Conservation (phyloP, 2,329 filamentous ascomycete genomes). For the Claviceps maximensis region DNA sequence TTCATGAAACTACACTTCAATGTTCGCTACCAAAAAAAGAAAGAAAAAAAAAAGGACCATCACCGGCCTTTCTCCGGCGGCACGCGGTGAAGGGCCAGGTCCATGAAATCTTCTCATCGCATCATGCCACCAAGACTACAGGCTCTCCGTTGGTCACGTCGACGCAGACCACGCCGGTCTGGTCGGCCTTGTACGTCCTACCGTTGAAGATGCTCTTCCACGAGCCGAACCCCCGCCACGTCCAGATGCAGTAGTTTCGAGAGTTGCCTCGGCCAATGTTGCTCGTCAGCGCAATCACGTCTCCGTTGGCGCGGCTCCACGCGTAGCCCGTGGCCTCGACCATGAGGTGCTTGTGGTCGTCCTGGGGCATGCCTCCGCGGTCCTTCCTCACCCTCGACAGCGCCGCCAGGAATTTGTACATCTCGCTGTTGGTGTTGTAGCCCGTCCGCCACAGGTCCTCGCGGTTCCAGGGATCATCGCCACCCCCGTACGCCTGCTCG, state of each 20-base stretch:
- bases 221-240: slow-evolving; percentile 20
- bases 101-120: too few relatives aligned
- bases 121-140: slow-evolving; percentile 17
- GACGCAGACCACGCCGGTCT: slow-evolving; percentile 27
- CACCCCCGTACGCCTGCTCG: slow-evolving; percentile 45
- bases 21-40: too few relatives aligned
- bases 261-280: slow-evolving; percentile 27
- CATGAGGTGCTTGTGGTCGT: slow-evolving; percentile 32
- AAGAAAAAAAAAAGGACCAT: too few relatives aligned
- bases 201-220: slow-evolving; percentile 28
- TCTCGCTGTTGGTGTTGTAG: slow-evolving; percentile 30
- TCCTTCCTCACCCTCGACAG: slow-evolving; percentile 33
- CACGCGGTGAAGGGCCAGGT: too few relatives aligned
- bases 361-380: slow-evolving; percentile 27
- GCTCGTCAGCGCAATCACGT: slow-evolving; percentile 31
- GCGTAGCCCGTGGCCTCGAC: slow-evolving; percentile 29
- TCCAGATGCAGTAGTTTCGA: slow-evolving; percentile 28
- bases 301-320: slow-evolving; percentile 29
- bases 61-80: too few relatives aligned
- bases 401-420: slow-evolving; percentile 30
- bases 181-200: slow-evolving; percentile 23
- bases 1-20: too few relatives aligned
- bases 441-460: slow-evolving; percentile 44
- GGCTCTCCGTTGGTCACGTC: slow-evolving; percentile 28
- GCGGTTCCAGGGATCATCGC: slow-evolving; percentile 35